Evolutionary conservation across 768 basidiomycete species (phyloP), one percentile per base, ranked within the genome.

Genomic region (Nidularia pulvinata): DNA sequence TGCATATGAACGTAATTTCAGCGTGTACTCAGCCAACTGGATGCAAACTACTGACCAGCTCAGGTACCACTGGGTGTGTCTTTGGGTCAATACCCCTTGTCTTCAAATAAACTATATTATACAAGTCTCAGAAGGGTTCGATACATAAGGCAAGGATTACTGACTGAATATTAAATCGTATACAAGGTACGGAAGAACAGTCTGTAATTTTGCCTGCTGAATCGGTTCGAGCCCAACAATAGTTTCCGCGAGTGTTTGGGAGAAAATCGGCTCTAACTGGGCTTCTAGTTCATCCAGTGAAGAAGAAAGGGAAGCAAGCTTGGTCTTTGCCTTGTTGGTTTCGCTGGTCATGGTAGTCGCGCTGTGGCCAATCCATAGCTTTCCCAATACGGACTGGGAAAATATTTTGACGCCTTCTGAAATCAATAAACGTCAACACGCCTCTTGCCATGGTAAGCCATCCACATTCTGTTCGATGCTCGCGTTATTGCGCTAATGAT

Each of bases 111-210:
- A 93, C 92, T 94, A 49, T 1, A 35, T 50, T 5, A 60, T 44
- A 46, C 53, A 10, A 54, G 52, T 51, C 53, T 54, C 48, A 51
- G 7, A 53, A 47, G 39, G 33, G 30, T 49, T 50, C 33, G 11
- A 30, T 34, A 32, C n/a, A 32, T 53, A 10, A 56, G 13, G 33
- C 32, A n/a, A n/a, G 11, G 14, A 46, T 36, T 4, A 74, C 86
- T 58, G 57, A 93, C 93, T 86, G 70, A 92, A 93, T n/a, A 93
- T 72, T 7, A 95, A 78, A 67, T 93, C 91, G 62, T 94, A 91
- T 3, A 89, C 78, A 33, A 91, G 76, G 68, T 94, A 94, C n/a
- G 91, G 89, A 43, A 94, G 63, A 35, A 84, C 74, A 5, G 86
- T 85, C 57, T 94, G 89, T 2, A 93, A 68, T 67, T 93, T 92